Conservation (phyloP, 495 filamentous ascomycete genomes). For the Lasiosphaeris hirsuta region DNA sequence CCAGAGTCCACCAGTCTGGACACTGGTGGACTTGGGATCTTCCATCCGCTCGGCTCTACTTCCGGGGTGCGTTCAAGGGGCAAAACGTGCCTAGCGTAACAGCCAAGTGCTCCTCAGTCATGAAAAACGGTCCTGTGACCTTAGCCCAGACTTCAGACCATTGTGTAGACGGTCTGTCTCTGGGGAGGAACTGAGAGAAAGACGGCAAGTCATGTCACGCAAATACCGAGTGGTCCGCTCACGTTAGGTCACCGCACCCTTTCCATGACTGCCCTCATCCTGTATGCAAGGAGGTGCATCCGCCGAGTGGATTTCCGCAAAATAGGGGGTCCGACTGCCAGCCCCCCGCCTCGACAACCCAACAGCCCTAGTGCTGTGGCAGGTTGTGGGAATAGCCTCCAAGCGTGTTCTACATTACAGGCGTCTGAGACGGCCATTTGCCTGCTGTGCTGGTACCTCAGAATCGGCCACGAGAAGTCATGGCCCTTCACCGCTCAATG, state of each 20-base stretch:
- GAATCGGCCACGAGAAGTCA: constrained; percentile 5
- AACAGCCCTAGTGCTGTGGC: constrained; percentile 1
- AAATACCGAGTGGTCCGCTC: constrained; percentile 1
- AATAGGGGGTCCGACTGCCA: constrained; percentile 1
- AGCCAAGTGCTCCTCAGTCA: background rate
- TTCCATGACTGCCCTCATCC: background rate
- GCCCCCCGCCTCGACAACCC: background rate
- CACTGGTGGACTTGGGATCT: constrained; percentile 14
- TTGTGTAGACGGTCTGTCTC: no score
- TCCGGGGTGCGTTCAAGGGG: constrained; percentile 10
- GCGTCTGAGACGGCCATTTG: background rate
- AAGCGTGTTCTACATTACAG: constrained; percentile 3
- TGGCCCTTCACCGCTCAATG: constrained; percentile 23
- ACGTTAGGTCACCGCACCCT: background rate
- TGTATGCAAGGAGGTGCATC: constrained; percentile 14
- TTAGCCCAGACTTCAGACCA: background rate
- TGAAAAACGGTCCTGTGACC: background rate
- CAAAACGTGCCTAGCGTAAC: background rate
- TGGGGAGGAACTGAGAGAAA: no score
- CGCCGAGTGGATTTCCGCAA: constrained; percentile 11
- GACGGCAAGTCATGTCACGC: no score
- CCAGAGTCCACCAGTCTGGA: constrained; percentile 21
- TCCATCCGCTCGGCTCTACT: constrained; percentile 18
- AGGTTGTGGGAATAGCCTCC: constrained; percentile 25
- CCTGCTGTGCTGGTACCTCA: constrained; percentile 10